Evolutionary conservation across 1,284 basidiomycete genomes (phyloP), one percentile per base, ranked within the genome.

Genomic region (Microbotryum saponariae): DNA sequence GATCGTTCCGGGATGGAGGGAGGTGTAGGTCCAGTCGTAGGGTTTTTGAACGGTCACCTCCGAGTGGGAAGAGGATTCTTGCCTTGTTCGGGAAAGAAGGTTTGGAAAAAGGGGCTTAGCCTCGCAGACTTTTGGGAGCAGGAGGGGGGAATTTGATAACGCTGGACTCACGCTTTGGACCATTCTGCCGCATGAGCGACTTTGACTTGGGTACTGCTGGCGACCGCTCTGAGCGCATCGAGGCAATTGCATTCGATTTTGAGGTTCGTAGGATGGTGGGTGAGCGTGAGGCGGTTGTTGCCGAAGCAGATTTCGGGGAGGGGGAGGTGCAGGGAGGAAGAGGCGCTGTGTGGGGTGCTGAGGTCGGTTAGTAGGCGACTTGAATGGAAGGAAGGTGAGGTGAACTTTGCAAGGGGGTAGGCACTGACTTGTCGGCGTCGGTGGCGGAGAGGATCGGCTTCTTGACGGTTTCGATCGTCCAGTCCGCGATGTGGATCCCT

Each of bases 21-120:
- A 89, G 0, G 92, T 96, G 75, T 96, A 98, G 6, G 96, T 98
- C 96, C 96, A 98, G 74, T 99, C 96, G 76, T 91, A 97, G 2
- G 87, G 87, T 70, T 92, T 92, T 54, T 73, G 67, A 2, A 66
- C 66, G 7, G 56, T 59, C 33, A 63, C 46, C 14, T 49, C 44
- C 25, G 58, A 54, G 3, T 52, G 53, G 1, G 69, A 21, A 67
- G 69, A 59, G 82, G 46, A 80, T 78, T 20, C 86, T 81, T 61
- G 37, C 2, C 37, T 42, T 1, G 10, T 42, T 3, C 14, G 37
- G 9, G 37, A 4, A 16, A 4, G 16, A 10, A 37, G 14, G 1
- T 29, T 23, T 23, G 23, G 23, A 23, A 12, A 12, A 37, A 10
- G 16, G 37, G 4, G 14, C 1, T 42, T 4, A 42, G 37, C 37